These are phyloP conservation scores for Gonapodya prolifera DNA, from an alignment of 192 early-diverging fungal species.

Conservation along the genomic window DNA sequence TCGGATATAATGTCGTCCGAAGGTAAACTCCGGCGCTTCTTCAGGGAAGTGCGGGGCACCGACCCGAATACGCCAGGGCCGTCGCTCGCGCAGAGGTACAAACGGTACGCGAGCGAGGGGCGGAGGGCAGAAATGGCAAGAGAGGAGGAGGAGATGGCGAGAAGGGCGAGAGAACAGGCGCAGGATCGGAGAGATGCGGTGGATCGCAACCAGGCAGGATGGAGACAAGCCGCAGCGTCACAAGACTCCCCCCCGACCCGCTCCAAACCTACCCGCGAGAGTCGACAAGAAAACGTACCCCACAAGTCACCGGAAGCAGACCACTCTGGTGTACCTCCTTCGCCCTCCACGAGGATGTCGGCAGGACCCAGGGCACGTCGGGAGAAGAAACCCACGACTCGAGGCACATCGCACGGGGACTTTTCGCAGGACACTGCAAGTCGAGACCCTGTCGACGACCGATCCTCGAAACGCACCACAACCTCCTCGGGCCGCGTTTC, in stretches of 20 bases:
- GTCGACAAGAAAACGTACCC: not conserved
- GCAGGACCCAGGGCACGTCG: not conserved
- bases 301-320: no score
- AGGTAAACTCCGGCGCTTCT: not conserved
- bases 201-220: not conserved
- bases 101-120: not conserved
- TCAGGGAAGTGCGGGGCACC: not conserved
- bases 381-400: not conserved
- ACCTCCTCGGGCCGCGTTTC: not conserved
- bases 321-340: not conserved
- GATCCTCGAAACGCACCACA: not conserved
- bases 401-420: not conserved
- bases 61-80: not conserved
- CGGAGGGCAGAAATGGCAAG: not conserved
- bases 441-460: not conserved
- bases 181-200: not conserved
- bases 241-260: no score
- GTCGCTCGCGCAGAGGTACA: not conserved
- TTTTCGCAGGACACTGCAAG: not conserved
- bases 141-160: not conserved
- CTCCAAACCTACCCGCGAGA: no score
- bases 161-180: not conserved
- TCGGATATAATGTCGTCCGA: not conserved
- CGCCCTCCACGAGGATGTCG: not conserved
- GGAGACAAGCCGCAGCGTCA: no score